Evolutionary conservation across 305 asterid genomes (phyloP).

Genomic region (Rubia peregrina): DNA sequence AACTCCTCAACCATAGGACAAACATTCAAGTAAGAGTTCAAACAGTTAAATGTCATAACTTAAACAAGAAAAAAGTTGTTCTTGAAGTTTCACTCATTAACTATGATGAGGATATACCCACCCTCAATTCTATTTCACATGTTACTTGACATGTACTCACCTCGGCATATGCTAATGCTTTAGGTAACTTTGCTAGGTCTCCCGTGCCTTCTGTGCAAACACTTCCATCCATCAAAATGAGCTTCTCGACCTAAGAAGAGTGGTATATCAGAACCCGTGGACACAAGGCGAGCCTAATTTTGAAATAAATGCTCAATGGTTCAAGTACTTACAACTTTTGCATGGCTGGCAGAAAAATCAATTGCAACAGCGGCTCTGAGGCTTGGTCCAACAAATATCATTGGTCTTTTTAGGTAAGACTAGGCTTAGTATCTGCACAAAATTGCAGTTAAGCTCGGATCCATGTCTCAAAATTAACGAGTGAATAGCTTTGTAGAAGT

Average conservation of each 20-base stretch:
- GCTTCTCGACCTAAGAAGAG: constrained; percentile 62
- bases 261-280: constrained; percentile 12
- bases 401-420: constrained; percentile 62
- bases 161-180: constrained; percentile 59
- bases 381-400: constrained; percentile 90
- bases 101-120: too few relatives aligned
- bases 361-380: constrained; percentile 93
- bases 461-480: too few relatives aligned
- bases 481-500: too few relatives aligned
- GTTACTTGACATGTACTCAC: too few relatives aligned
- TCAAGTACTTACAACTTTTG: constrained; percentile 61
- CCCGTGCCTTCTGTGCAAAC: constrained; percentile 95
- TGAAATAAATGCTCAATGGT: neutral
- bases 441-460: too few relatives aligned
- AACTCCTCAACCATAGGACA: too few relatives aligned
- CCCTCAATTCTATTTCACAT: too few relatives aligned
- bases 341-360: constrained; percentile 58
- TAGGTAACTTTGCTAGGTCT: constrained; percentile 68
- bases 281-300: neutral
- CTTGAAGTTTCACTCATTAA: too few relatives aligned
- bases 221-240: constrained; percentile 87
- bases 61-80: too few relatives aligned
- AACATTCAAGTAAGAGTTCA: too few relatives aligned
- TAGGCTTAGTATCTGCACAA: too few relatives aligned
- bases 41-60: too few relatives aligned